Evolutionary conservation across 2,329 filamentous ascomycete genomes (phyloP).

Genomic region (Alternaria burnsii): DNA sequence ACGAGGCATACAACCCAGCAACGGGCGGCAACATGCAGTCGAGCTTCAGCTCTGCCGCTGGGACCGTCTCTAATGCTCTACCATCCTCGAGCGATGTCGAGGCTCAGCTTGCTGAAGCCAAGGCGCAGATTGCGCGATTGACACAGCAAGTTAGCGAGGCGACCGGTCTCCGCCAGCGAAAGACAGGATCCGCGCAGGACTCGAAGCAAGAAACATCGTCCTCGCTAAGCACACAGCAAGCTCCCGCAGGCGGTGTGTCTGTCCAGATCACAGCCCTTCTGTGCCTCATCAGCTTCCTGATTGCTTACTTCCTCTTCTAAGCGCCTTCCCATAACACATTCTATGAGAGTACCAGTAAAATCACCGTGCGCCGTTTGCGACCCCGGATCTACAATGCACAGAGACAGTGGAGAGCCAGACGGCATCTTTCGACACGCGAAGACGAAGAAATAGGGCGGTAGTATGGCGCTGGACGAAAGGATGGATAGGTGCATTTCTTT

Average conservation of each 20-base stretch:
- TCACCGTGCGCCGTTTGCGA: constrained; percentile 31
- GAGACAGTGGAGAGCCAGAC: constrained; percentile 30
- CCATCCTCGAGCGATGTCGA: constrained; percentile 70
- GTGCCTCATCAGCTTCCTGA: constrained; percentile 88
- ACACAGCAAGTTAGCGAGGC: constrained; percentile 64
- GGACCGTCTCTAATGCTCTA: constrained; percentile 58
- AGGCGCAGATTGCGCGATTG: constrained; percentile 74
- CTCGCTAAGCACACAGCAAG: constrained; percentile 61
- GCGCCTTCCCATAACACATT: constrained; percentile 32
- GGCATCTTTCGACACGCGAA: constrained; percentile 14
- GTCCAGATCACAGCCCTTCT: constrained; percentile 84
- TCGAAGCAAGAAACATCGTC: constrained; percentile 60
- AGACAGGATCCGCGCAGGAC: constrained; percentile 65
- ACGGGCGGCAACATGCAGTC: constrained; percentile 46
- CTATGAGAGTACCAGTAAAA: constrained; percentile 22
- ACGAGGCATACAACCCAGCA: constrained; percentile 54
- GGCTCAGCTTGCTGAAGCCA: constrained; percentile 76
- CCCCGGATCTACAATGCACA: constrained; percentile 29
- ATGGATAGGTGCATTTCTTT: constrained; percentile 29
- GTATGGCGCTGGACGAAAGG: constrained; percentile 9
- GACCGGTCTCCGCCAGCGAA: constrained; percentile 80
- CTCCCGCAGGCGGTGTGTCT: constrained; percentile 77
- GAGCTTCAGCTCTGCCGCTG: constrained; percentile 56
- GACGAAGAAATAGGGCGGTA: constrained; percentile 14
- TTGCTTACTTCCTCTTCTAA: constrained; percentile 97